Percentiles rank a stretch among this genome's conserved stretches.
phyloP scores from a whole-genome alignment of 805 yeast genomes.

The Monosporozyma unispora region DNA sequence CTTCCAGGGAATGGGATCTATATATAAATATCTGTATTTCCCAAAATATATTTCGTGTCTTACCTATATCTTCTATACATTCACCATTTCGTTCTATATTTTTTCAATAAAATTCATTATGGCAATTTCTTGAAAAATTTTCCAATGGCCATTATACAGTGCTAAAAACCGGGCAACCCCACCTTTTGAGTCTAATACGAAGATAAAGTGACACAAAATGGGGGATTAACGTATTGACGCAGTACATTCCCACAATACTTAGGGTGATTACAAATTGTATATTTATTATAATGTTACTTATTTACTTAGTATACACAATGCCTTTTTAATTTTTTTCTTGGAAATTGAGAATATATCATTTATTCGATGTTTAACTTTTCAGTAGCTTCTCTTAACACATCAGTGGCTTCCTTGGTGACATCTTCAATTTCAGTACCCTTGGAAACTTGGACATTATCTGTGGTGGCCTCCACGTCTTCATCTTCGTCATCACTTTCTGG shows the following conservation, averaged over 20 bases:
- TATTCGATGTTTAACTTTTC: conserved; percentile 14
- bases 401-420: conserved; percentile 41
- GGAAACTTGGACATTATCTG: conserved; percentile 34
- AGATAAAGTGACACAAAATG: neutral
- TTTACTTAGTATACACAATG: neutral
- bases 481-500: conserved; percentile 47
- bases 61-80: neutral
- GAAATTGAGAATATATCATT: neutral
- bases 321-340: neutral
- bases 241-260: neutral
- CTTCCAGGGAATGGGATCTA: neutral
- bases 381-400: conserved; percentile 29
- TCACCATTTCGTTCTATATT: neutral
- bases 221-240: neutral
- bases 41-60: neutral
- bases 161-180: conserved; percentile 1
- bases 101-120: neutral
- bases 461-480: conserved; percentile 32
- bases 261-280: neutral
- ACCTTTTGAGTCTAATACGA: neutral
- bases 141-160: neutral
- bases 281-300: neutral
- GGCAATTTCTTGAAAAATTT: neutral
- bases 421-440: conserved; percentile 46
- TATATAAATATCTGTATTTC: too few relatives aligned